A percentile compares a stretch with the other conserved stretches of the same genome.
phyloP scores from a whole-genome alignment of 2,329 filamentous ascomycete species.

The Venturia nashicola region DNA sequence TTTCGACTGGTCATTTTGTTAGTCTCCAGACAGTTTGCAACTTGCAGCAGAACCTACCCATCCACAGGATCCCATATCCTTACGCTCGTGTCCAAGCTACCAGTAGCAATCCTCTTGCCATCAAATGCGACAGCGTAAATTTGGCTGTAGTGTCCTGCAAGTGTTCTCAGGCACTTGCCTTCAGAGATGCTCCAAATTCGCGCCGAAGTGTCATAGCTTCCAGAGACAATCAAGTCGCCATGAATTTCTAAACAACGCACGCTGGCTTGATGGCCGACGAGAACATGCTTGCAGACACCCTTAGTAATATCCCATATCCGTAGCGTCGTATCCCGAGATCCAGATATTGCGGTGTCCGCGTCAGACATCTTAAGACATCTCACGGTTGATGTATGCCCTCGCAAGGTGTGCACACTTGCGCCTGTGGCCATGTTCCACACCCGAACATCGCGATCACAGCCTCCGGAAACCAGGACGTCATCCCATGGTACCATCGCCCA shows the following conservation, averaged over 20 bases:
- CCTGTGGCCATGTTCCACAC: slow-evolving; percentile 91
- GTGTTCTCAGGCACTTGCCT: slow-evolving; percentile 78
- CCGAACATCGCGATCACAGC: slow-evolving; percentile 89
- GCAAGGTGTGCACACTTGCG: slow-evolving; percentile 67
- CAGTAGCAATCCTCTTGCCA: slow-evolving; percentile 82
- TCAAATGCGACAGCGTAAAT: slow-evolving; percentile 99
- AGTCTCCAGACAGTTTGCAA: slow-evolving; percentile 1
- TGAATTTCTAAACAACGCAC: slow-evolving; percentile 93
- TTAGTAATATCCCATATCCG: slow-evolving; percentile 89
- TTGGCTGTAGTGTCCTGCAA: slow-evolving; percentile 93
- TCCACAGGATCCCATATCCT: slow-evolving; percentile 90
- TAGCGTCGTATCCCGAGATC: slow-evolving; percentile 86
- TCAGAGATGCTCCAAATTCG: slow-evolving; percentile 97
- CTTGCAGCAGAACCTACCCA: slow-evolving; percentile 45
- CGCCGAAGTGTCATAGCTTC: slow-evolving; percentile 94
- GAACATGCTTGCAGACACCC: slow-evolving; percentile 78
- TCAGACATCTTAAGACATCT: slow-evolving; percentile 97
- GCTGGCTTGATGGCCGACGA: slow-evolving; percentile 90
- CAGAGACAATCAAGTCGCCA: slow-evolving; percentile 93
- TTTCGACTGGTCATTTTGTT: slow-evolving; percentile 40
- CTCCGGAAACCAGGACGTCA: slow-evolving; percentile 86
- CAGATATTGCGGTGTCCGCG: slow-evolving; percentile 84
- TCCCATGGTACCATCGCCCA: slow-evolving; percentile 99
- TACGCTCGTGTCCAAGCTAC: slow-evolving; percentile 91
- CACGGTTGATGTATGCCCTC: slow-evolving; percentile 93